These are phyloP conservation scores for Balamuthia mandrillaris DNA, from an alignment of 208 protist species.

Conservation along the genomic window DNA sequence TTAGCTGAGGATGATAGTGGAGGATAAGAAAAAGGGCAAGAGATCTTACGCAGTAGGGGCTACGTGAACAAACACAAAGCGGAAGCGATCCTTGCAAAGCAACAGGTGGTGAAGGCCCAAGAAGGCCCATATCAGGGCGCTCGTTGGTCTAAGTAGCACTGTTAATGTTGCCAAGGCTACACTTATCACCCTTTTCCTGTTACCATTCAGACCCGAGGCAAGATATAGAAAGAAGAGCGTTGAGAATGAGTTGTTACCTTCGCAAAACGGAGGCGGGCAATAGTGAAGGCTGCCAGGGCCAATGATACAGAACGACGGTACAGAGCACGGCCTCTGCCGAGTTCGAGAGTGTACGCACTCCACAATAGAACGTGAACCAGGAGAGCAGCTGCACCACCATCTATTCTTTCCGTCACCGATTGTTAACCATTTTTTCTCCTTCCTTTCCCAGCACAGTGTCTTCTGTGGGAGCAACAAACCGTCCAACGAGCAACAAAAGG, in stretches of 20 bases:
- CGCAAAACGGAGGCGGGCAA: not conserved
- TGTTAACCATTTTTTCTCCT: no score
- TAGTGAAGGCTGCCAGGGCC: not conserved
- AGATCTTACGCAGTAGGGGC: not conserved
- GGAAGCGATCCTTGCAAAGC: not conserved
- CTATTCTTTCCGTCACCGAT: no score
- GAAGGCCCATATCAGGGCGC: not conserved
- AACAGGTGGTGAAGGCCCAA: not conserved
- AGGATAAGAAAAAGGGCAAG: not conserved
- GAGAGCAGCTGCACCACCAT: no score
- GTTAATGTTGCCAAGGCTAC: not conserved
- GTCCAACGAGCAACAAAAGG: not conserved
- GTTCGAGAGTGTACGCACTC: conserved; percentile 56
- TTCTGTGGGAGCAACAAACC: not conserved
- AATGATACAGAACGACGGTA: conserved; percentile 52
- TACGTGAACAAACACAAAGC: not conserved
- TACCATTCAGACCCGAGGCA: not conserved
- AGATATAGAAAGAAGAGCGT: not conserved
- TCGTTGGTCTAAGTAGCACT: not conserved
- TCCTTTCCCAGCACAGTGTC: no score
- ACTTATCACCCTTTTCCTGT: not conserved
- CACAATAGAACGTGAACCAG: conserved; percentile 61
- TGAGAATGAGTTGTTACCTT: not conserved
- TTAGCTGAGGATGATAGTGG: not conserved
- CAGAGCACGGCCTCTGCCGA: conserved; percentile 54